These are phyloP conservation scores for Diaporthe batatas DNA, from an alignment of 2,329 filamentous ascomycete species.

Conservation along the genomic window DNA sequence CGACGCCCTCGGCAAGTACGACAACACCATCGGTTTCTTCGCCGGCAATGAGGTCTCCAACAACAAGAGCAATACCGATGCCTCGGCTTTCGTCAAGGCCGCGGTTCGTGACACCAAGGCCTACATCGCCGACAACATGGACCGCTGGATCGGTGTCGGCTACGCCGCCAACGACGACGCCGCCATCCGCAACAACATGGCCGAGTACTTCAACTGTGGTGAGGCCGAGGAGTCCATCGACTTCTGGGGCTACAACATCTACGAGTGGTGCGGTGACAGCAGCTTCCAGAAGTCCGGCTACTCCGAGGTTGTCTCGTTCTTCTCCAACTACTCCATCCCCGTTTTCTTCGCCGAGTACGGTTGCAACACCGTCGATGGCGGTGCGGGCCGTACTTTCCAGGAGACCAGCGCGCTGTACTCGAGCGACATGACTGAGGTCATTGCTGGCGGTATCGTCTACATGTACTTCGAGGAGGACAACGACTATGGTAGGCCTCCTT, in stretches of 20 bases:
- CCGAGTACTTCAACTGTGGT: constrained; percentile 96
- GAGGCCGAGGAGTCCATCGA: constrained; percentile 76
- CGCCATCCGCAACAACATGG: constrained; percentile 83
- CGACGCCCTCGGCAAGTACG: constrained; percentile 84
- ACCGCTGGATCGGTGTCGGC: constrained; percentile 87
- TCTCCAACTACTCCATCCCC: constrained; percentile 88
- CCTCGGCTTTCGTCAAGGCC: constrained; percentile 96
- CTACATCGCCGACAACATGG: constrained; percentile 86
- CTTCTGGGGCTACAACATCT: constrained; percentile 99
- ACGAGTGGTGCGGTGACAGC: constrained; percentile 97
- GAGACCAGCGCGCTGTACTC: constrained; percentile 89
- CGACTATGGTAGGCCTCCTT: constrained; percentile 57
- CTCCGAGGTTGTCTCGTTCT: constrained; percentile 85
- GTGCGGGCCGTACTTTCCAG: constrained; percentile 80
- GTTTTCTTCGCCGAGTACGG: constrained; percentile 99
- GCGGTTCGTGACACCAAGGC: constrained; percentile 96
- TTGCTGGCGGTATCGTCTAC: constrained; percentile 98
- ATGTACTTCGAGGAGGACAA: constrained; percentile 97
- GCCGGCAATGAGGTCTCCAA: constrained; percentile 98
- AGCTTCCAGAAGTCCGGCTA: constrained; percentile 83
- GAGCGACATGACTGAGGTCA: constrained; percentile 83
- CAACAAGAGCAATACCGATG: constrained; percentile 86
- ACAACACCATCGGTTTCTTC: constrained; percentile 97
- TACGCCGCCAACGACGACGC: constrained; percentile 97
- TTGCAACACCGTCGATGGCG: constrained; percentile 79